These are phyloP conservation scores for Capsicum chinense DNA, from an alignment of 257 asterid genomes.

Conservation along the genomic window DNA sequence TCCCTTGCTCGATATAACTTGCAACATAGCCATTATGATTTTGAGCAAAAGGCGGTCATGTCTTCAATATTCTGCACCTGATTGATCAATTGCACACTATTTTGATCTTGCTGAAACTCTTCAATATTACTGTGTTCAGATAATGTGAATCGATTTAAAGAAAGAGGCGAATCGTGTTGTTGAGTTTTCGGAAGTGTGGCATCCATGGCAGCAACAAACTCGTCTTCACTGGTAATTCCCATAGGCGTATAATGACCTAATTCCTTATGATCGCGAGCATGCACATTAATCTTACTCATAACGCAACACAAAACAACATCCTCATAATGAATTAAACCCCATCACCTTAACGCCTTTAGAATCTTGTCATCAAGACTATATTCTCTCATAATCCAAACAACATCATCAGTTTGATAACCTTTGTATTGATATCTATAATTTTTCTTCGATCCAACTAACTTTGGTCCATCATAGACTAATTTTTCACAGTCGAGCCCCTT, in stretches of 20 bases:
- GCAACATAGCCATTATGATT: too few species aligned
- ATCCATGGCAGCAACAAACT: not conserved
- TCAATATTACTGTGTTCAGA: too few species aligned
- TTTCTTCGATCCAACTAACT: not conserved
- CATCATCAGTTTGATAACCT: not conserved
- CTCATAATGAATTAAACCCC: not conserved
- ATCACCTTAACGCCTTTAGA: not conserved
- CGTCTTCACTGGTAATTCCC: not conserved
- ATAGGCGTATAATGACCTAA: not conserved
- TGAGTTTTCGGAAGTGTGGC: too few species aligned
- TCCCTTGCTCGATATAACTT: too few species aligned
- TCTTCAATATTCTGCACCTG: too few species aligned
- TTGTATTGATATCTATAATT: not conserved
- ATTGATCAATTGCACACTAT: too few species aligned
- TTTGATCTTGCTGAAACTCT: not conserved
- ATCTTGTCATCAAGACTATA: not conserved
- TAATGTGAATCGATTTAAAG: too few species aligned
- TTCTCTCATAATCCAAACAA: not conserved
- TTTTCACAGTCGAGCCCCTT: not conserved
- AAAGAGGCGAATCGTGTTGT: too few species aligned
- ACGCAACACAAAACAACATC: not conserved
- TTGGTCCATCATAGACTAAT: not conserved
- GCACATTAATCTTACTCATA: not conserved
- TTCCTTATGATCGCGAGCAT: not conserved
- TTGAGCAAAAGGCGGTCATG: too few species aligned